These are phyloP conservation scores for Phlebiopsis gigantea DNA, from an alignment of 768 basidiomycete genomes.

Conservation along the genomic window DNA sequence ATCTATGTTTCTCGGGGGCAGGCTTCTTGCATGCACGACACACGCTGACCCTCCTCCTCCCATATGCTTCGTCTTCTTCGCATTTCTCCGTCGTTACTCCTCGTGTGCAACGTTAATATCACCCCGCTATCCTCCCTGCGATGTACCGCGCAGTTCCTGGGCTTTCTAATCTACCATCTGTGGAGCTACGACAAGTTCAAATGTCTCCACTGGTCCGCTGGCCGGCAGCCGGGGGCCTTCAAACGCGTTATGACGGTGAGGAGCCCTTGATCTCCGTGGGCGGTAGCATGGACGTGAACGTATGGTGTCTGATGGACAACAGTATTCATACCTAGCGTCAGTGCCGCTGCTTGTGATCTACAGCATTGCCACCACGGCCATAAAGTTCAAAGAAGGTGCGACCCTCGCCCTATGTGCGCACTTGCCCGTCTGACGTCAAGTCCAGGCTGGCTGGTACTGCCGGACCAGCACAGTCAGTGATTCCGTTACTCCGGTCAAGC, in stretches of 20 bases:
- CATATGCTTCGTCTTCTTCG: neutral
- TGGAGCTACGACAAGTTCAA: slow-evolving; percentile 76
- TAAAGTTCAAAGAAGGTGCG: slow-evolving; percentile 75
- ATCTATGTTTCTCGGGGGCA: neutral
- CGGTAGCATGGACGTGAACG: too few species aligned
- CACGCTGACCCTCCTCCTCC: neutral
- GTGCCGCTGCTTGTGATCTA: slow-evolving; percentile 64
- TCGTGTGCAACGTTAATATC: too few species aligned
- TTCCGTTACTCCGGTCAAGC: slow-evolving; percentile 10
- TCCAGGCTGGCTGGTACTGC: slow-evolving; percentile 8
- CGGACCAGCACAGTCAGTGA: slow-evolving; percentile 30
- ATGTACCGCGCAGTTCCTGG: slow-evolving; percentile 41
- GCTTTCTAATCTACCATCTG: slow-evolving; percentile 68
- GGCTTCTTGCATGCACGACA: neutral
- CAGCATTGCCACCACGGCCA: slow-evolving; percentile 49
- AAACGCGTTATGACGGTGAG: slow-evolving; percentile 86
- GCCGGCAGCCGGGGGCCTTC: slow-evolving; percentile 79
- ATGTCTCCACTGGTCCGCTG: slow-evolving; percentile 70
- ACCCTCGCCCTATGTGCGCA: slow-evolving; percentile 9
- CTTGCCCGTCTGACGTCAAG: slow-evolving; percentile 6
- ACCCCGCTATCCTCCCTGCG: neutral
- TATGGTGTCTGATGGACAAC: slow-evolving; percentile 10
- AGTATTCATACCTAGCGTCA: slow-evolving; percentile 77
- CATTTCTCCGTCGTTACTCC: slow-evolving; percentile 9
- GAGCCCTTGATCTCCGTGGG: slow-evolving; percentile 9